Base-by-base conservation (phyloP, 306 rosid genomes). In the Inga laurina region DNA sequence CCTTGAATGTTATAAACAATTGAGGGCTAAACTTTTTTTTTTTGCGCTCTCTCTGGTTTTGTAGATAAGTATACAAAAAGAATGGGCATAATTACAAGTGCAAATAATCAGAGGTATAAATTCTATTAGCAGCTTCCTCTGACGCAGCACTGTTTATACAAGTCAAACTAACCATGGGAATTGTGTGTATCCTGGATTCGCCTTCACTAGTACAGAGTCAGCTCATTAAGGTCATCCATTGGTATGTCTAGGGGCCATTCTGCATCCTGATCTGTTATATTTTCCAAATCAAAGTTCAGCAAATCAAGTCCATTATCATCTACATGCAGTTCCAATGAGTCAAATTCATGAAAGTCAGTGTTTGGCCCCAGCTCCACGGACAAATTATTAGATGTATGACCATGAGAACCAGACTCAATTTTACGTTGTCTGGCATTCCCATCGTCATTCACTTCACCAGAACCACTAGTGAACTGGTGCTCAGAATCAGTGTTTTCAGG, bases 221-320 rank as follows among this genome's bases (percentile, higher is more conserved):
- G 81, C 19, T 86, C 93, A 62, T 94, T 88, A 78, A 95, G 91
- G 82, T 95, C 98, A 76, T 93, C 98, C 98, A 93, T 91, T 61
- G 98, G 98, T 86, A 93, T 92, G 72, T 88, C 95, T 24, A 91
- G 90, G 87, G 97, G 97, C 59, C 52, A 10, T 2, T 81, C 77
- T 1, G 80, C 74, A 82, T 90, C 93, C 76, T 82, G 80, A 37
- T 89, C 98, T 84, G 90, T 92, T 68, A 91, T 82, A 56, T 83
- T 90, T 44, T 90, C 97, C 21, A 87, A 94, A 49, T 90, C 97
- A 82, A 92, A 80, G 87, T 90, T 89, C 82, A 90, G 84, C 95
- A 94, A 95, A 65, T 83, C 83, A 51, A 92, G 88, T 34, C 88
- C 97, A 84, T 86, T 87, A 75, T 8, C 90, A 75, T 8, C 90